These are phyloP conservation scores for Gossypium australe DNA, from an alignment of 345 rosid genomes.

Conservation along the genomic window DNA sequence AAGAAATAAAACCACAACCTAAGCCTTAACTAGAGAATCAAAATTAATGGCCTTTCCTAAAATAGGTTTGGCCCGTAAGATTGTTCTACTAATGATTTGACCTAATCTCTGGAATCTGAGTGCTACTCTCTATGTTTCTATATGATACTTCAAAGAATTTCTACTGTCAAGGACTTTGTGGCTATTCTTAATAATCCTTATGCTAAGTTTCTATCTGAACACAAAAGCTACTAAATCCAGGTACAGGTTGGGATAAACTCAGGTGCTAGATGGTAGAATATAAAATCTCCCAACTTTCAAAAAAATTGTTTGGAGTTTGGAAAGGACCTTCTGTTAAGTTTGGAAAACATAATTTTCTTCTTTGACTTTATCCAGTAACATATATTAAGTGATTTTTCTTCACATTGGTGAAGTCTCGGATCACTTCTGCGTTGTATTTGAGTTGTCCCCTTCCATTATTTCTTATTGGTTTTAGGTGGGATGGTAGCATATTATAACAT, in stretches of 20 bases:
- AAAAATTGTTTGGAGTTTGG: background rate
- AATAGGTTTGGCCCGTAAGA: too few species aligned
- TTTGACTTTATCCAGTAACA: background rate
- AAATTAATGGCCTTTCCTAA: too few species aligned
- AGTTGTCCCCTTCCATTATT: background rate
- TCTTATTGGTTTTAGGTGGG: background rate
- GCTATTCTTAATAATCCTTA: conserved; percentile 2
- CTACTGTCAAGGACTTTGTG: background rate
- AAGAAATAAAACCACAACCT: too few species aligned
- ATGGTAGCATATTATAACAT: background rate
- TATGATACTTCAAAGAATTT: background rate
- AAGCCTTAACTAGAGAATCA: too few species aligned
- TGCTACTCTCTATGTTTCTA: background rate
- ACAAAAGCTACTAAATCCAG: background rate
- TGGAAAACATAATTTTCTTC: background rate
- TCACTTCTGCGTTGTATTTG: background rate
- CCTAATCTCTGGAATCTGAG: background rate
- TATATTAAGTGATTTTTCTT: background rate
- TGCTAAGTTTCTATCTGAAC: background rate
- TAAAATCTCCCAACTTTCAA: background rate
- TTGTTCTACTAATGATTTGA: background rate
- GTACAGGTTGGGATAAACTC: background rate
- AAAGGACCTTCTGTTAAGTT: background rate
- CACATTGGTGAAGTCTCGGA: background rate
- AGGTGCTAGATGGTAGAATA: background rate